Evolutionary conservation across 331 rosid species (phyloP), one percentile per base, ranked within the genome.

Genomic region (Malus hybrid): DNA sequence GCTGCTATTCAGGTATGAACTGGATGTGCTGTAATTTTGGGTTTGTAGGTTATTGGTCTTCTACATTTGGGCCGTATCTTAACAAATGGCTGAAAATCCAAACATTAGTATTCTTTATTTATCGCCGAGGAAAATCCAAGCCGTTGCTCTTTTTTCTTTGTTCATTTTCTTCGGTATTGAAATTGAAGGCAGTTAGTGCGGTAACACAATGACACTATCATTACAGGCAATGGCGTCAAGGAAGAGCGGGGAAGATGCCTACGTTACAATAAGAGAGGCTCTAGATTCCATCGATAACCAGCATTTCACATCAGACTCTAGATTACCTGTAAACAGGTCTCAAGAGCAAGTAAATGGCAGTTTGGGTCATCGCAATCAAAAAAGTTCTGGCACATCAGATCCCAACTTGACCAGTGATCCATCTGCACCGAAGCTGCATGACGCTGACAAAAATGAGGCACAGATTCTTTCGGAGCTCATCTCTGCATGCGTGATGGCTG

Each of bases 231-330:
- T 87, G 79, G 77, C 87, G 53, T 85, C 87, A 15, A 79, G 78
- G 36, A 85, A 86, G 85, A 89, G 88, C 80, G 93, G 92, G 48
- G 97, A 88, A 76, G 91, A 92, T 73, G 85, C 87, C 60, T 88
- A 82, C 73, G 64, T 50, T 63, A 85, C 60, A 84, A 80, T 87
- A 72, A 85, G 86, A 36, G 86, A 85, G 70, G 85, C 78, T 48
- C 81, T 92, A 78, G 88, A 89, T 79, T 88, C 84, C 64, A 70
- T 83, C 15, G 86, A 84, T 75, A 53, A 84, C 65, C 86, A 86
- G 67, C 80, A 77, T 33, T 15, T 76, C 66, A 78, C 74, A 34
- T 75, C 84, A 56, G 82, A 82, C 79, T 64, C 81, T 53, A 81
- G 86, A 81, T 70, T 75, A 68, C 79, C 82, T 22, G 67, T 56